Base-by-base conservation (phyloP, 148 eudicot genomes). In the Suaeda aralocaspica region DNA sequence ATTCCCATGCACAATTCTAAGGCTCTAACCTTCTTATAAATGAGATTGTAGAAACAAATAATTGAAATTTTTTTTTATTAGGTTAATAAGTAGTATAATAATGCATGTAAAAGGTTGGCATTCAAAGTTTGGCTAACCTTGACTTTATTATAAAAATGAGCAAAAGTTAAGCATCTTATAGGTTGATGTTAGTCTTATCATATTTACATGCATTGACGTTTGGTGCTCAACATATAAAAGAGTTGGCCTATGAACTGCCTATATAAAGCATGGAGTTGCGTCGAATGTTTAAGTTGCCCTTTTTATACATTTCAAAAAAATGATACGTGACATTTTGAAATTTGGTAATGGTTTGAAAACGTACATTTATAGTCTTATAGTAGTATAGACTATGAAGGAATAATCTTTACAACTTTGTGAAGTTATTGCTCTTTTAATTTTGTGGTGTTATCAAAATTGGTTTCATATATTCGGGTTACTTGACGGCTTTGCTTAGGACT, bases 181-280 rank as follows among this genome's bases (percentile, higher is more conserved):
- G 66, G 52, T 70, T 45, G n/a, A n/a, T 11, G 46, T 28, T 50
- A 22, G 59, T 22, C 46, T 31, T 30, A 19, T 50, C 57, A 70
- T 59, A 74, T 71, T 74, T 24, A 58, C 58, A 71, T 66, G 78
- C 75, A 79, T 67, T 60, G 73, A 75, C 66, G 73, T 75, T 75
- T 66, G 73, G 73, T 79, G 62, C 66, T 33, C 41, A 71, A 46
- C 33, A 73, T 41, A n/a, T n/a, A n/a, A n/a, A 33, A 51, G 51
- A 41, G 62, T 33, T 55, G 34, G 63, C 74, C 65, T 68, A 68
- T 68, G 12, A 55, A 28, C 41, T 34, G 15, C 45, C 25, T 14
- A 76, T 39, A 58, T 15, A 72, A 71, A 48, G 41, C 18, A 65
- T 66, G 36, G 45, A 66, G 66, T 67, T 67, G 50, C 53, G 36